Conservation (phyloP, 257 asterid species). For the Petrea volubilis region DNA sequence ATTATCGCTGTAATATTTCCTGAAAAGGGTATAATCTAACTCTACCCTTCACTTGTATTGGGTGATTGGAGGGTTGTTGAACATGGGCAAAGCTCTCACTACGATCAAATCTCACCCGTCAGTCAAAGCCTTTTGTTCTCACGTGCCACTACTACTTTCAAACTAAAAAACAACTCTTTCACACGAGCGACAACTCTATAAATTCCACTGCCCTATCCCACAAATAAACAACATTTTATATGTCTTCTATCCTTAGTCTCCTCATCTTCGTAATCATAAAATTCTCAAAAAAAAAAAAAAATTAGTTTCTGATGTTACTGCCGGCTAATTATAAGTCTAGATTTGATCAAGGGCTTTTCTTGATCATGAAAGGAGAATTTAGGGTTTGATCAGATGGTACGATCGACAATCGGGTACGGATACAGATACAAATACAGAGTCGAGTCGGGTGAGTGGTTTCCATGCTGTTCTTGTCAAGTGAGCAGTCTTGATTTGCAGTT, state of each 20-base stretch:
- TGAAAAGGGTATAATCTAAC: too few species aligned
- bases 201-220: background rate
- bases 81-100: background rate
- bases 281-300: too few species aligned
- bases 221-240: too few species aligned
- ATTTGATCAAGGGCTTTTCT: too few species aligned
- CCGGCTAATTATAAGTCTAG: too few species aligned
- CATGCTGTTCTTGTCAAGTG: slow-evolving; percentile 58
- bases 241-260: too few species aligned
- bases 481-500: slow-evolving; percentile 50
- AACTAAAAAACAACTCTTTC: background rate
- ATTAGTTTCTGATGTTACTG: too few species aligned
- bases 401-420: background rate
- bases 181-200: slow-evolving; percentile 12
- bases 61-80: background rate
- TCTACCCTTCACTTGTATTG: too few species aligned
- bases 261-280: too few species aligned
- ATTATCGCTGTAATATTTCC: too few species aligned
- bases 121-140: slow-evolving; percentile 26
- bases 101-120: slow-evolving; percentile 25
- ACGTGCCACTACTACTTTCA: background rate
- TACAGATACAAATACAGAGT: background rate
- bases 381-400: background rate
- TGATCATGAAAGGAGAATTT: too few species aligned
- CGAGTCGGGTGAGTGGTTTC: slow-evolving; percentile 51